Conservation (phyloP, 148 eudicot species). For the Nepenthes gracilis region DNA sequence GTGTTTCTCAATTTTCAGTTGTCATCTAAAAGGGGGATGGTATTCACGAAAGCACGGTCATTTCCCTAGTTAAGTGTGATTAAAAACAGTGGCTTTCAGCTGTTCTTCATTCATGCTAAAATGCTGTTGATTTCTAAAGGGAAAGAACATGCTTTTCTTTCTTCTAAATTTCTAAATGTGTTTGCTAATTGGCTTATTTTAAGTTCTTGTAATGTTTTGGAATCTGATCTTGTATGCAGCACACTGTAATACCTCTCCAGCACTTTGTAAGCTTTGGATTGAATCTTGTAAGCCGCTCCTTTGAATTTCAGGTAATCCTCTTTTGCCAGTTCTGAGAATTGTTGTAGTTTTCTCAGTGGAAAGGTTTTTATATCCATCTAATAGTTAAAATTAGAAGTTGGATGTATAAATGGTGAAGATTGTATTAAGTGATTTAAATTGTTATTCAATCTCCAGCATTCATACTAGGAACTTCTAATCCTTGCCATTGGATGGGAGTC, state of each 20-base stretch:
- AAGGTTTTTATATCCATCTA: too few species aligned
- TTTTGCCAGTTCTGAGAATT: background rate
- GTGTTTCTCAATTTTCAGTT: too few species aligned
- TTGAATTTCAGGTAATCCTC: conserved; percentile 71
- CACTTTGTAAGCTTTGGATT: conserved; percentile 81
- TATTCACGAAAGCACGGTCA: too few species aligned
- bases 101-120: too few species aligned
- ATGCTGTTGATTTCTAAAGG: background rate
- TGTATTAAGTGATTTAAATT: too few species aligned
- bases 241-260: conserved; percentile 94
- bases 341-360: background rate
- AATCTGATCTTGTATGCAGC: conserved; percentile 35
- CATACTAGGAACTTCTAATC: background rate
- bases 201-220: too few species aligned
- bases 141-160: background rate
- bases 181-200: background rate
- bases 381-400: too few species aligned
- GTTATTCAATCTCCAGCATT: too few species aligned
- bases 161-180: background rate
- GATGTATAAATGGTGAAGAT: too few species aligned
- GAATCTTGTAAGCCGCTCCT: conserved; percentile 92
- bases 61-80: too few species aligned
- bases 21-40: too few species aligned
- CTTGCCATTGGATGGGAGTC: background rate
- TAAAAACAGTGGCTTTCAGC: too few species aligned